Percentiles rank a stretch among this genome's conserved stretches.
Evolutionary conservation across 441 rosid genomes (phyloP).

Genomic region (Brassica balearica): DNA sequence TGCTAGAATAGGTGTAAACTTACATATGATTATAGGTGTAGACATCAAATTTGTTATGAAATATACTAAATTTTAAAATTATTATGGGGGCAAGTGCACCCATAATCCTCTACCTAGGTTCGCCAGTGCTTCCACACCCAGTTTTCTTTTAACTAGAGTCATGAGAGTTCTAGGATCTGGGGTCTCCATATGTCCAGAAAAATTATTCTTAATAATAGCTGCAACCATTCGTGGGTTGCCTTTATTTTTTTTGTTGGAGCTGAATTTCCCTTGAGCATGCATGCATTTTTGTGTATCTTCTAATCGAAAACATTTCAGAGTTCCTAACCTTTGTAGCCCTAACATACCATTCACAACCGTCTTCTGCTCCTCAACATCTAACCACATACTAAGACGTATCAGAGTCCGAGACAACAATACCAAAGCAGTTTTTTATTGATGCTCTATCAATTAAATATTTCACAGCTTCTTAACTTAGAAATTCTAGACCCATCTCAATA

Average conservation of each 20-base stretch:
- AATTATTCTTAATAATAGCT: neutral
- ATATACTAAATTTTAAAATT: too few species aligned
- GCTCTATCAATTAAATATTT: too few species aligned
- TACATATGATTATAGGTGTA: too few species aligned
- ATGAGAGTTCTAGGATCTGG: neutral
- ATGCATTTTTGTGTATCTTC: neutral
- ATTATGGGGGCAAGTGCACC: too few species aligned
- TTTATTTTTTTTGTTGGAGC: neutral
- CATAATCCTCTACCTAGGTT: too few species aligned
- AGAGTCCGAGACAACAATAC: too few species aligned
- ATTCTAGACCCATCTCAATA: too few species aligned
- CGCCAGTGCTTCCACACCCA: neutral
- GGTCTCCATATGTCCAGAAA: neutral
- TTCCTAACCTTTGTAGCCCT: neutral
- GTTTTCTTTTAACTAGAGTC: neutral
- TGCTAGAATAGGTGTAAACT: too few species aligned
- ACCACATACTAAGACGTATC: neutral
- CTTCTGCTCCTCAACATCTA: neutral
- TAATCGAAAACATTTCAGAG: neutral
- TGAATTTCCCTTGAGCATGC: neutral
- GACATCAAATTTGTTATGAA: too few species aligned
- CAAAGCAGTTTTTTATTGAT: too few species aligned
- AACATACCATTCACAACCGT: neutral
- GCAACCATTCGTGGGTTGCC: neutral
- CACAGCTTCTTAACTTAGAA: too few species aligned